These are phyloP conservation scores for Suillus lakei DNA, from an alignment of 768 basidiomycete genomes.

Conservation along the genomic window DNA sequence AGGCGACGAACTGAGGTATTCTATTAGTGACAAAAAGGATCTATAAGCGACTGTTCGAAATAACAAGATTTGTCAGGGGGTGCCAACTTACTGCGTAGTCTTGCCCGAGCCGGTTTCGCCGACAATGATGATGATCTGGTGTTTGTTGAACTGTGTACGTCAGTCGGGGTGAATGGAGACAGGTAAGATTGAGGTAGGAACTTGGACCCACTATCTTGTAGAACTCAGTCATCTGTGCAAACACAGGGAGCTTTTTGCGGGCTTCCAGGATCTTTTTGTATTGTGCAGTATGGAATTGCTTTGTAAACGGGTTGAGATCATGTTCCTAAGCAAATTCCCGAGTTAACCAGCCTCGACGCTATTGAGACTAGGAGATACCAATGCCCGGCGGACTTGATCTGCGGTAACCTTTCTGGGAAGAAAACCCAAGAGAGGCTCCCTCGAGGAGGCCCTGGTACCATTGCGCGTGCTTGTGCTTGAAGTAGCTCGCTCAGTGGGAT, in stretches of 20 bases:
- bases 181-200: no score
- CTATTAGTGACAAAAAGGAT: constrained; percentile 47
- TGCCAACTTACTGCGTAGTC: constrained; percentile 81
- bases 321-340: constrained; percentile 55
- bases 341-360: background rate
- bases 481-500: constrained; percentile 32
- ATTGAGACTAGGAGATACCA: constrained; percentile 58
- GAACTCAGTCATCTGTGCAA: constrained; percentile 91
- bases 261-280: constrained; percentile 87
- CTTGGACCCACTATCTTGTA: constrained; percentile 74
- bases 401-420: constrained; percentile 71
- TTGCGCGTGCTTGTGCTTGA: constrained; percentile 10
- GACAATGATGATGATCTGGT: constrained; percentile 89
- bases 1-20: constrained; percentile 96
- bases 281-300: constrained; percentile 70
- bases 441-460: constrained; percentile 26
- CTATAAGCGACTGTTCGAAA: constrained; percentile 27
- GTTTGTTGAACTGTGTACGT: constrained; percentile 25
- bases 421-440: constrained; percentile 75
- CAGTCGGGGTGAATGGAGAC: no score
- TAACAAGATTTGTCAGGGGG: constrained; percentile 24
- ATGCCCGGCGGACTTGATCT: constrained; percentile 64
- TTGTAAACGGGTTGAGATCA: constrained; percentile 88
- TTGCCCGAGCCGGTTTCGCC: constrained; percentile 97
- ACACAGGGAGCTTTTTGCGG: constrained; percentile 91